Evolutionary conservation across 2,329 filamentous ascomycete genomes (phyloP).

Genomic region (Verticillium longisporum): DNA sequence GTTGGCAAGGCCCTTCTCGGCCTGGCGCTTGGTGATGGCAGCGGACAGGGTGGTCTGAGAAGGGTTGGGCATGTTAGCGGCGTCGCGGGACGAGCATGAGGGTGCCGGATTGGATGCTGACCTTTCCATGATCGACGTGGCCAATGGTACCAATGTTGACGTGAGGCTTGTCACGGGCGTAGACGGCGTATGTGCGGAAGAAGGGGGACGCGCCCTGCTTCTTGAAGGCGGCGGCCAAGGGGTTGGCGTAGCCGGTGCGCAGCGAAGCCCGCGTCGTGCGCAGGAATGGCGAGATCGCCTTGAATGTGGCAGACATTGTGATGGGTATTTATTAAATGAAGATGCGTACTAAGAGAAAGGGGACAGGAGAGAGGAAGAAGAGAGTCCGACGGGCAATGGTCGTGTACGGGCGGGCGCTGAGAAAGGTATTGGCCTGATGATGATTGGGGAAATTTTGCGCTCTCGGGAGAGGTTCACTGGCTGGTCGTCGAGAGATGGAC

Average conservation of each 20-base stretch:
- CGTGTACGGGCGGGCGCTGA: background rate
- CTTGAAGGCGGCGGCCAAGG: slow-evolving; percentile 65
- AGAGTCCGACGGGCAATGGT: slow-evolving; percentile 7
- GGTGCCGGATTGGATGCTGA: slow-evolving; percentile 27
- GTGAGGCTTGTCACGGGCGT: slow-evolving; percentile 89
- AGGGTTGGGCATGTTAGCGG: slow-evolving; percentile 8
- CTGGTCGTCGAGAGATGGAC: background rate
- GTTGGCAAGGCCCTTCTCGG: slow-evolving; percentile 86
- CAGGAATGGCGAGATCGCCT: slow-evolving; percentile 71
- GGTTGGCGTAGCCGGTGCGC: slow-evolving; percentile 63
- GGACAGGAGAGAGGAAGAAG: slow-evolving; percentile 5
- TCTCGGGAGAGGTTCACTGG: background rate
- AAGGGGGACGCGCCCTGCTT: slow-evolving; percentile 56
- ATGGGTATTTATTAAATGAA: slow-evolving; percentile 16
- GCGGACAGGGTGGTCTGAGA: slow-evolving; percentile 90
- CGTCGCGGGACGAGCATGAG: background rate
- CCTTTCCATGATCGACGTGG: slow-evolving; percentile 99
- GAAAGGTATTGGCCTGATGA: slow-evolving; percentile 1
- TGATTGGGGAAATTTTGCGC: slow-evolving; percentile 3
- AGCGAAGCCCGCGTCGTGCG: slow-evolving; percentile 74
- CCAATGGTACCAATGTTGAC: slow-evolving; percentile 99
- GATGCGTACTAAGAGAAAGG: slow-evolving; percentile 16
- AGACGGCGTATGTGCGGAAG: slow-evolving; percentile 61
- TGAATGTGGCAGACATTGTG: slow-evolving; percentile 76
- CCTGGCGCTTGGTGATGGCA: slow-evolving; percentile 96